Conservation (phyloP, 768 basidiomycete species). For the Termitomyces sp. region DNA sequence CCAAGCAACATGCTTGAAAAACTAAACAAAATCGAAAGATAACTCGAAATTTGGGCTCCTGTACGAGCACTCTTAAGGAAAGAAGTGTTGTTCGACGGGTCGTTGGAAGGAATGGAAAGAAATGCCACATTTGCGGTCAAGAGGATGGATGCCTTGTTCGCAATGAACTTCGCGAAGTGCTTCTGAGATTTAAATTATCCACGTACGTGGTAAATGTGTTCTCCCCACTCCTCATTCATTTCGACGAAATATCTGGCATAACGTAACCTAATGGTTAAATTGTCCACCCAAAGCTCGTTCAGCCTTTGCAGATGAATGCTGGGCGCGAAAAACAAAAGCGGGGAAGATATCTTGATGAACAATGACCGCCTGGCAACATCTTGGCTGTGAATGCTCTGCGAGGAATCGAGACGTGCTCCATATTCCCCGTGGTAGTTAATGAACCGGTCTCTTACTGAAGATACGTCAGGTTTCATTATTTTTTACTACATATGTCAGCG, state of each 20-base stretch:
- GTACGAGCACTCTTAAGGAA: conserved; percentile 13
- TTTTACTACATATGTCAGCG: not conserved
- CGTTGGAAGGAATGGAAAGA: conserved; percentile 35
- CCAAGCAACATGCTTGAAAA: conserved; percentile 39
- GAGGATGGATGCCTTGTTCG: conserved; percentile 39
- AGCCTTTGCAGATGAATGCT: conserved; percentile 34
- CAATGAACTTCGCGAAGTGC: conserved; percentile 23
- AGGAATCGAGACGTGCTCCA: conserved; percentile 33
- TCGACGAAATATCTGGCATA: conserved; percentile 26
- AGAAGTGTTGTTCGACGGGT: conserved; percentile 24
- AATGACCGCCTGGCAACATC: conserved; percentile 21
- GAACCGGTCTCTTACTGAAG: conserved; percentile 21
- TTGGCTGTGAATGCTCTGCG: conserved; percentile 23
- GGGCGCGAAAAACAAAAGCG: conserved; percentile 40
- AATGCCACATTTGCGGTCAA: conserved; percentile 46
- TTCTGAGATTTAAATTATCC: not conserved
- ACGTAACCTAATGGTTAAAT: too few relatives aligned
- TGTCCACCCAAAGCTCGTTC: conserved; percentile 44
- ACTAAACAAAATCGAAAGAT: conserved; percentile 37
- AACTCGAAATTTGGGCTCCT: conserved; percentile 34
- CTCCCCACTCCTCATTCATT: conserved; percentile 33
- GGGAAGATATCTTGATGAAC: conserved; percentile 30
- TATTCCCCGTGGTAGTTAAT: conserved; percentile 39
- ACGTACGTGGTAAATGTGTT: conserved; percentile 39
- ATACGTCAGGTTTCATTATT: not conserved